Evolutionary conservation across 352 stramenopile species (phyloP), one percentile per base, ranked within the genome.

Genomic region (Pythium coloratum): DNA sequence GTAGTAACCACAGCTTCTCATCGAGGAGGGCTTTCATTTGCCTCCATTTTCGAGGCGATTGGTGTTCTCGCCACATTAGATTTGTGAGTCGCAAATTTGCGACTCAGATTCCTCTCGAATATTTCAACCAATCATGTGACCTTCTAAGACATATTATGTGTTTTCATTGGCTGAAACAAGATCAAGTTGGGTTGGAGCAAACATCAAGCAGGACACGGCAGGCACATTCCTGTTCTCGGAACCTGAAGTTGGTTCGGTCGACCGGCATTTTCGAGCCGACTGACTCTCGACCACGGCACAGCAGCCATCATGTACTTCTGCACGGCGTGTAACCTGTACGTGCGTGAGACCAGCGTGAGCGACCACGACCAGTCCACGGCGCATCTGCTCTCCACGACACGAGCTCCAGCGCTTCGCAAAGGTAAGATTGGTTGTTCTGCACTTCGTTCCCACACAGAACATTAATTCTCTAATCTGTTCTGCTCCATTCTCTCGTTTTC

Each of bases 291-390:
- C 38, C 14, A 49, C 13, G 18, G 2, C 40, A 44, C 20, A 13
- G 60, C 28, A 18, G 26, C 9, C 18, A 40, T 1, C 57, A 89
- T 90, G 81, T 88, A 87, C 71, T 90, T 86, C 61, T 88, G 79
- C 59, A 55, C 77, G 3, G 77, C 79, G n/a, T 90, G 76, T 67
- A 81, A 83, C 16, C 56, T 88, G 46, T 90, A 90, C 68, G 71
- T 88, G 56, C 71, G 78, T 46, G 81, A 88, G 68, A 69, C 72
- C 38, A 88, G 67, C 64, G 75, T 67, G 9, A 46, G 50, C n/a
- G 72, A 84, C 59, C 78, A 90, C 69, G 80, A 88, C 73, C 67
- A 82, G 72, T 78, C 72, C 2, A 88, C 75, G 7, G 73, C 76
- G 28, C 80, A 88, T 51, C 32, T 89, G 59, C 67, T 90, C 36